These are phyloP conservation scores for Fusarium brevicatenulatum DNA, from an alignment of 2,329 filamentous ascomycete species.

Conservation along the genomic window DNA sequence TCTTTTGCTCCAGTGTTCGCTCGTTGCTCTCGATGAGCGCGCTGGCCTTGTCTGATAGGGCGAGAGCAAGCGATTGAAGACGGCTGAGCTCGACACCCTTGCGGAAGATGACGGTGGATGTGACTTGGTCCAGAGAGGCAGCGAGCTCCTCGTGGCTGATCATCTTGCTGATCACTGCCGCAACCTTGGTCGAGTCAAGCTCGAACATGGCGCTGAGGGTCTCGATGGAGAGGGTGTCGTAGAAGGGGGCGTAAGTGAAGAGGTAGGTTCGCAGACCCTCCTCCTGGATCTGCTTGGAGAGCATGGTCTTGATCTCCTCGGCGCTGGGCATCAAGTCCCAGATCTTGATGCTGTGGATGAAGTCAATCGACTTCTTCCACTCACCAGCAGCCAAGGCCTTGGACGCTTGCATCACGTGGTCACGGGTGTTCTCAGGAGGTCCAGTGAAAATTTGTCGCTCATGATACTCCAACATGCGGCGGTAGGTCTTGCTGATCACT, in stretches of 20 bases:
- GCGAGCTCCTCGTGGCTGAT: slow-evolving; percentile 98
- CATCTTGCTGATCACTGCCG: slow-evolving; percentile 98
- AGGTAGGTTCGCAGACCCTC: slow-evolving; percentile 98
- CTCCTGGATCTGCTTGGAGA: slow-evolving; percentile 97
- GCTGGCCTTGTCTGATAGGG: slow-evolving; percentile 95
- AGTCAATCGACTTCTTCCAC: slow-evolving; percentile 95
- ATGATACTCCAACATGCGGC: slow-evolving; percentile 98
- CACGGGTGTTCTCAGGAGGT: slow-evolving; percentile 96
- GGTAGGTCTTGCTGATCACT: slow-evolving; percentile 99
- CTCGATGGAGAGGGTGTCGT: slow-evolving; percentile 90
- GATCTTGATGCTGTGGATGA: slow-evolving; percentile 99
- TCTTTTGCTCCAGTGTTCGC: slow-evolving; percentile 95
- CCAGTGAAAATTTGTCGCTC: slow-evolving; percentile 99
- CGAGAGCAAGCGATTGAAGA: slow-evolving; percentile 93
- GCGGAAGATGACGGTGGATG: slow-evolving; percentile 96
- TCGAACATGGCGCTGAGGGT: slow-evolving; percentile 96
- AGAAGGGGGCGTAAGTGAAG: slow-evolving; percentile 99
- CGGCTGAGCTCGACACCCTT: slow-evolving; percentile 98
- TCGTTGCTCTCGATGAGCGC: slow-evolving; percentile 97
- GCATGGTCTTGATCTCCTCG: slow-evolving; percentile 95
- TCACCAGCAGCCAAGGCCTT: slow-evolving; percentile 96
- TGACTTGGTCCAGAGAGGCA: slow-evolving; percentile 97
- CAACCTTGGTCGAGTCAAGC: slow-evolving; percentile 87
- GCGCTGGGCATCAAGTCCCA: slow-evolving; percentile 97
- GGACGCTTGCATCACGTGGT: slow-evolving; percentile 99